Percentiles rank a stretch among this genome's conserved stretches.
Evolutionary conservation across 768 basidiomycete genomes (phyloP).

Genomic region (Roridomyces roridus): DNA sequence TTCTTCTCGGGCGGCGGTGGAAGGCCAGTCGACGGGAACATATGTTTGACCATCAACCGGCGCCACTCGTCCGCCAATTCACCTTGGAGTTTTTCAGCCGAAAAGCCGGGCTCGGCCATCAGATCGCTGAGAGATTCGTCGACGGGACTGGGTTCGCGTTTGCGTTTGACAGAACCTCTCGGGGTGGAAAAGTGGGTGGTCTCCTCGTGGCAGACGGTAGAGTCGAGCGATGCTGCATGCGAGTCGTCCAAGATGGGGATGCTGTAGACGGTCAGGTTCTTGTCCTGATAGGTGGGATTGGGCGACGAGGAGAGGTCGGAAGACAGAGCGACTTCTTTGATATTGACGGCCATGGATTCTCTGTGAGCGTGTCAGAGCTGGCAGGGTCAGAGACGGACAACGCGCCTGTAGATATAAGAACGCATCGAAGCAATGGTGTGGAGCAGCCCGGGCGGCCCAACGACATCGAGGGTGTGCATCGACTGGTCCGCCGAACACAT

Average conservation of each 20-base stretch:
- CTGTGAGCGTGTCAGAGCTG: constrained; percentile 29
- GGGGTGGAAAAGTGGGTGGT: not conserved
- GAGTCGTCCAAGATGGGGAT: constrained; percentile 40
- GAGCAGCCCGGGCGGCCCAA: constrained; percentile 62
- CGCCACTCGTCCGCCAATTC: constrained; percentile 63
- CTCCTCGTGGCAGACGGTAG: not conserved
- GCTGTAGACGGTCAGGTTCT: constrained; percentile 57
- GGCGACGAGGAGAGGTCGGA: constrained; percentile 19
- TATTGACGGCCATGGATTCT: constrained; percentile 46
- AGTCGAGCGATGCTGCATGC: not conserved
- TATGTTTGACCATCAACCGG: constrained; percentile 53
- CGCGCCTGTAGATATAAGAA: constrained; percentile 58
- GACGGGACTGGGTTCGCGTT: constrained; percentile 15
- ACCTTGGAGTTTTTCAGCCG: constrained; percentile 45
- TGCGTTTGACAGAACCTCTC: constrained; percentile 19
- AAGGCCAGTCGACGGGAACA: constrained; percentile 59
- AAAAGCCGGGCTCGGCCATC: constrained; percentile 30
- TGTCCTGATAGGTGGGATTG: constrained; percentile 49
- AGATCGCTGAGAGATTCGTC: constrained; percentile 18
- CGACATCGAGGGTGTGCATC: constrained; percentile 49
- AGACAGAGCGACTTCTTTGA: constrained; percentile 37
- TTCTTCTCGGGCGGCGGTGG: constrained; percentile 22
- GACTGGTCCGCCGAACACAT: constrained; percentile 63
- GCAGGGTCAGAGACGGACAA: not conserved
- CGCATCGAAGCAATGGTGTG: constrained; percentile 63